Conservation (phyloP, 1,139 yeast species). For the Candida pseudocylindracea region DNA sequence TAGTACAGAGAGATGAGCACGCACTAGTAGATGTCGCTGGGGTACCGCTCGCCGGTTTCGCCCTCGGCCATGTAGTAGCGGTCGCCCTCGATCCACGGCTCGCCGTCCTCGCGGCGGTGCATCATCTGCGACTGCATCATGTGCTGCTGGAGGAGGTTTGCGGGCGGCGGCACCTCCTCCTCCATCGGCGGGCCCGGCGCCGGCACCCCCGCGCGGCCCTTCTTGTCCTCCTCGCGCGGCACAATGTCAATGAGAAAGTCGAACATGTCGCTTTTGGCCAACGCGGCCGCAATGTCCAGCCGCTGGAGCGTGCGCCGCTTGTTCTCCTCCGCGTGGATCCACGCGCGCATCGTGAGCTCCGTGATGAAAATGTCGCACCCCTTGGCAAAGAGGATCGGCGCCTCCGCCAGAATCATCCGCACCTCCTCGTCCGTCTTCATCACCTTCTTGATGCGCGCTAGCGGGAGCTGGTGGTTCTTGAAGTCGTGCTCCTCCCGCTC, state of each 20-base stretch:
- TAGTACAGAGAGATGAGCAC: too few relatives aligned
- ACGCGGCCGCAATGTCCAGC: conserved; percentile 86
- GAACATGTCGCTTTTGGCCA: conserved; percentile 90
- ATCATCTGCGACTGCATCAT: too few relatives aligned
- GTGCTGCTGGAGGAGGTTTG: too few relatives aligned
- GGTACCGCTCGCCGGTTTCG: too few relatives aligned
- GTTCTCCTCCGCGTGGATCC: conserved; percentile 96
- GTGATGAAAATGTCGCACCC: conserved; percentile 96
- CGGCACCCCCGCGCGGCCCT: too few relatives aligned
- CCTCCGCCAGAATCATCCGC: conserved; percentile 93
- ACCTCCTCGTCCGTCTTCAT: conserved; percentile 98
- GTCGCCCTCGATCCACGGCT: too few relatives aligned
- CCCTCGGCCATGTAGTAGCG: too few relatives aligned
- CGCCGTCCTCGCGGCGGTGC: too few relatives aligned
- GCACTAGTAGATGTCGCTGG: too few relatives aligned
- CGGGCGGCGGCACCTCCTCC: too few relatives aligned
- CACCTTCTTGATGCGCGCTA: conserved; percentile 85
- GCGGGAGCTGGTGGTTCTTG: conserved; percentile 81
- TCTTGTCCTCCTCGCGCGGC: conserved; percentile 54
- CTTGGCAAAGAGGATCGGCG: conserved; percentile 89
- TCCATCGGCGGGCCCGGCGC: too few relatives aligned
- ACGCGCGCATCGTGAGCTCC: conserved; percentile 92
- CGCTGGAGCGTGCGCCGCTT: conserved; percentile 85
- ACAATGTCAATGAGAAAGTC: conserved; percentile 91
- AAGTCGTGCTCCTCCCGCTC: conserved; percentile 85